Base-by-base conservation (phyloP, 306 rosid genomes). In the Arachis stenosperma region DNA sequence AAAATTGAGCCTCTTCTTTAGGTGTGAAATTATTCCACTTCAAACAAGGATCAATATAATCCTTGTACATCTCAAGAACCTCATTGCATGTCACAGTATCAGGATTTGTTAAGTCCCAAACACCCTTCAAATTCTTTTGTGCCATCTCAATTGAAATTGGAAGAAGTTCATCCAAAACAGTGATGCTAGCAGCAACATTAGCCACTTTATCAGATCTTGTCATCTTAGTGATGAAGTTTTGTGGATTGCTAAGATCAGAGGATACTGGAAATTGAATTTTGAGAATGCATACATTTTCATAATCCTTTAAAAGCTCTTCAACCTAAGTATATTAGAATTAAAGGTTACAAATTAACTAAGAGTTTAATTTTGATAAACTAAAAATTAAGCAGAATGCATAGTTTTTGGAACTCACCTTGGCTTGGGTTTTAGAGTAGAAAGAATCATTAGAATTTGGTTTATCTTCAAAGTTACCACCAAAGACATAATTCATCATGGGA, bases 351-450 rank as follows among this genome's bases (percentile, higher is more conserved):
- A 17, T 17, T 17, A 17, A 17, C 17, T 17, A 17, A 17, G 17
- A 17, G 17, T 17, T 17, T 17, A 17, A 17, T 17, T 17, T 17
- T 17, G 17, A 17, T 17, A 17, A 17, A 17, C 17, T 17, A 17
- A 0, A 17, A 17, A 17, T 17, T 17, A 17, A 22, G 42, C 44
- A 67, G 36, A 48, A 30, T 66, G 57, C 12, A 30, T 7, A 47
- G 27, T 4, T n/a, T 41, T 8, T 39, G 40, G 53, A 60, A 71
- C 46, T 27, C 65, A 83, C 90, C 90, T 81, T 83, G 78, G 88
- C 81, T 64, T 86, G 82, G 42, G 84, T 81, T 68, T 83, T 83
- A 8, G 84, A 80, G 75, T 80, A 83, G 78, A 86, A 86, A 15
- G 89, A 81, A 47, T 82, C 83, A 0, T 63, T 61, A 43, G 75